These are phyloP conservation scores for Talaromyces pinophilus DNA, from an alignment of 2,329 filamentous ascomycete genomes.

Conservation along the genomic window DNA sequence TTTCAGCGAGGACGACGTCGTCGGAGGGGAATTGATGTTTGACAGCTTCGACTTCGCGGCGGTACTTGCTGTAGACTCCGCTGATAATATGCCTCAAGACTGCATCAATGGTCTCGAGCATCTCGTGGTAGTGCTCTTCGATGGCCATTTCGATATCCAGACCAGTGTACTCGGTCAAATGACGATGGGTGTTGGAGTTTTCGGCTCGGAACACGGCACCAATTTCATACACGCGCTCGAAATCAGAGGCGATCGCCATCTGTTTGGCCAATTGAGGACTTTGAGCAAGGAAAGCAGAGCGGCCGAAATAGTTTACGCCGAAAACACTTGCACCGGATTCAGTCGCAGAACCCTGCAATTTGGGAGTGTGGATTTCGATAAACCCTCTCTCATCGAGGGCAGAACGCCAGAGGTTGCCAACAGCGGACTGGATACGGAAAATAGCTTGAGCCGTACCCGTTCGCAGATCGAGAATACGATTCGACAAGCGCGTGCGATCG, in stretches of 20 bases:
- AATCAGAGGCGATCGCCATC: slow-evolving; percentile 87
- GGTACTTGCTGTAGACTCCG: slow-evolving; percentile 67
- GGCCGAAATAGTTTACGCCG: slow-evolving; percentile 86
- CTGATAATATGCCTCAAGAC: slow-evolving; percentile 79
- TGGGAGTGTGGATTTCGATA: slow-evolving; percentile 91
- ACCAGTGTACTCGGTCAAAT: slow-evolving; percentile 92
- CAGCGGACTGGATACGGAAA: slow-evolving; percentile 80
- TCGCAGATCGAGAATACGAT: slow-evolving; percentile 79
- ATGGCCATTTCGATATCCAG: slow-evolving; percentile 92
- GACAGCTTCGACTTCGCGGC: slow-evolving; percentile 73
- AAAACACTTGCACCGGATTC: slow-evolving; percentile 92
- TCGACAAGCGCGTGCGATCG: slow-evolving; percentile 72
- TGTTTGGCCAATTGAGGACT: slow-evolving; percentile 92
- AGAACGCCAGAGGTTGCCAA: slow-evolving; percentile 76
- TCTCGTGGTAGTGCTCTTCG: slow-evolving; percentile 85
- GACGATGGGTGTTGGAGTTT: slow-evolving; percentile 92
- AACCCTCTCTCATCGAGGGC: slow-evolving; percentile 75
- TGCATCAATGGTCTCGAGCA: slow-evolving; percentile 73
- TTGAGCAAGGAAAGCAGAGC: slow-evolving; percentile 84
- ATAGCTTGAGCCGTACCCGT: slow-evolving; percentile 85
- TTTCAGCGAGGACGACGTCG: slow-evolving; percentile 81
- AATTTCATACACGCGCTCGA: slow-evolving; percentile 85
- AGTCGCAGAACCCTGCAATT: slow-evolving; percentile 84
- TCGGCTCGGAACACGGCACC: slow-evolving; percentile 90
- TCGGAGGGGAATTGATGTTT: slow-evolving; percentile 83